These are phyloP conservation scores for Globisporangium takayamanum DNA, from an alignment of 352 stramenopile genomes.

Conservation along the genomic window DNA sequence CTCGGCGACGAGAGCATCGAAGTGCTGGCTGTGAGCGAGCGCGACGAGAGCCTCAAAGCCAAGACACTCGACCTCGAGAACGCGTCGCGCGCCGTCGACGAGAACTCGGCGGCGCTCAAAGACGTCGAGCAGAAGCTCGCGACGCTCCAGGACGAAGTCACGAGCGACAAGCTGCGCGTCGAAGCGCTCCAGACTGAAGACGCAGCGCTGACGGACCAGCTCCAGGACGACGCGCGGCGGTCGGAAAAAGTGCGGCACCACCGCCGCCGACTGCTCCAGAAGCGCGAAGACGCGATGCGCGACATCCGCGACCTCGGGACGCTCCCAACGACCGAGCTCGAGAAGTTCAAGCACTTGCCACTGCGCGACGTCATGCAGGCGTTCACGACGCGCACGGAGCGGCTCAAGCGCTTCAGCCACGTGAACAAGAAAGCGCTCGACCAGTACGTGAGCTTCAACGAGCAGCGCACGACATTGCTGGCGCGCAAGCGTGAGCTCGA, in stretches of 20 bases:
- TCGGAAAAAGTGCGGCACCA: constrained; percentile 85
- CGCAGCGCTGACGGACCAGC: constrained; percentile 64
- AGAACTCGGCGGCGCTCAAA: constrained; percentile 56
- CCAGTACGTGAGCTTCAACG: constrained; percentile 98
- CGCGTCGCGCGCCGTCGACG: constrained; percentile 60
- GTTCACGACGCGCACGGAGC: constrained; percentile 93
- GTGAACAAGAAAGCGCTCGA: constrained; percentile 99
- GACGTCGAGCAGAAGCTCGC: constrained; percentile 10
- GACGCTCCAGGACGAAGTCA: constrained; percentile 43
- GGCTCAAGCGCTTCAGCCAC: constrained; percentile 97
- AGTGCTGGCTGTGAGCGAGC: constrained; percentile 49
- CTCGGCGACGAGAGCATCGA: constrained; percentile 56
- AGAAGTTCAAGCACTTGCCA: constrained; percentile 85
- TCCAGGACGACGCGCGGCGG: constrained; percentile 71
- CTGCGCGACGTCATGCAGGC: constrained; percentile 91
- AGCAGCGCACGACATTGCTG: constrained; percentile 88
- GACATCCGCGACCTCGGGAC: constrained; percentile 98
- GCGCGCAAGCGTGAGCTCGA: constrained; percentile 96
- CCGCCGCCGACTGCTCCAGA: constrained; percentile 71
- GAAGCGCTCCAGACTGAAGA: constrained; percentile 60
- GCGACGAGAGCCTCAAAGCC: constrained; percentile 69
- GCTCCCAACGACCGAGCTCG: constrained; percentile 91
- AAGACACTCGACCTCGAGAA: constrained; percentile 89
- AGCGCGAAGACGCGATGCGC: constrained; percentile 91
- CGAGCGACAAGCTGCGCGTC: constrained; percentile 31